These are phyloP conservation scores for Platismatia glauca DNA, from an alignment of 495 filamentous ascomycete genomes.

Conservation along the genomic window DNA sequence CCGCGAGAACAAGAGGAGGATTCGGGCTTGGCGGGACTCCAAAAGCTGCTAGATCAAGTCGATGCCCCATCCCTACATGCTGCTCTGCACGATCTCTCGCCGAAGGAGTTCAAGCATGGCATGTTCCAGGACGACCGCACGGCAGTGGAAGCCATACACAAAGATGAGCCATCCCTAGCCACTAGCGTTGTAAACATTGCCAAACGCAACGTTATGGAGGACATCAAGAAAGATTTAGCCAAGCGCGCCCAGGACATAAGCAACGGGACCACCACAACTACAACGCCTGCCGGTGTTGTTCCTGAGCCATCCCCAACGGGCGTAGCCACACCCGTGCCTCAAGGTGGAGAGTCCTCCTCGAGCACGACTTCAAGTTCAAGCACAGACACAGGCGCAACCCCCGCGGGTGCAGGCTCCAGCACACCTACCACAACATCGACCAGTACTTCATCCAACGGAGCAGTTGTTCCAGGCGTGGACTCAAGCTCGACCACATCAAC, in stretches of 20 bases:
- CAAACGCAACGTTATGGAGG: conserved; percentile 26
- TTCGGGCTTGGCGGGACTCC: conserved; percentile 24
- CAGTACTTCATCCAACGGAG: conserved; percentile 17
- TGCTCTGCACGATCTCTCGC: conserved; percentile 40
- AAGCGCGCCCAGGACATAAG: conserved; percentile 22
- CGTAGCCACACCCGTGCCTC: conserved; percentile 11
- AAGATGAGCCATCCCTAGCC: conserved; percentile 38
- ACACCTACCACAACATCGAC: conserved; percentile 14
- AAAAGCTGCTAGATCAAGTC: conserved; percentile 35
- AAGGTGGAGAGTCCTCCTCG: conserved; percentile 3
- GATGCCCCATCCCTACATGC: conserved; percentile 38
- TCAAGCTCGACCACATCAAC: conserved; percentile 5
- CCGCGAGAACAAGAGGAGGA: conserved; percentile 9
- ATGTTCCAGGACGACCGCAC: conserved; percentile 40
- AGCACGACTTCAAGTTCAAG: conserved; percentile 11
- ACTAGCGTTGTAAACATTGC: conserved; percentile 36
- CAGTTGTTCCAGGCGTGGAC: conserved; percentile 7
- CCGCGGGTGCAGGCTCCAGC: conserved; percentile 6
- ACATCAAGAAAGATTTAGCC: conserved; percentile 16
- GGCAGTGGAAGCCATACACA: conserved; percentile 40
- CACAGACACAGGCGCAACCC: conserved; percentile 18
- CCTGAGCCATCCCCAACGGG: not conserved
- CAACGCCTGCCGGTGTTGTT: not conserved
- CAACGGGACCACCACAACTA: conserved; percentile 17
- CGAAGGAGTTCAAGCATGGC: conserved; percentile 43